Evolutionary conservation across 2,329 filamentous ascomycete species (phyloP).

Genomic region (Aspergillus carbonarius): DNA sequence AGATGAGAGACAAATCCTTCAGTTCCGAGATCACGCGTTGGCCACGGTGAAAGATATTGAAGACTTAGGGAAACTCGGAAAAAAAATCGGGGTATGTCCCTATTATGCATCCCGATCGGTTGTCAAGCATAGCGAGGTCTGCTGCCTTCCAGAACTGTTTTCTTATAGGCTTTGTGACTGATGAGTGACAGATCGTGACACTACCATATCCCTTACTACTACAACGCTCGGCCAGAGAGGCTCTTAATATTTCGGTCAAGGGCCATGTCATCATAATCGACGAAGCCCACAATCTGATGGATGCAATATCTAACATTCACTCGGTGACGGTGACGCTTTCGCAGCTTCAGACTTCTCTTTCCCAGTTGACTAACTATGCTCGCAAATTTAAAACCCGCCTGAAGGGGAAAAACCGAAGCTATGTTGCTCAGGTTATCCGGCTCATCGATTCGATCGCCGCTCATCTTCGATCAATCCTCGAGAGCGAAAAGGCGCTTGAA

Average conservation of each 20-base stretch:
- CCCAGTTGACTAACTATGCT: constrained; percentile 78
- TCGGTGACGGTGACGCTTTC: constrained; percentile 71
- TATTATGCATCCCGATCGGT: constrained; percentile 93
- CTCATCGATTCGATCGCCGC: constrained; percentile 74
- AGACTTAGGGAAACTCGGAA: constrained; percentile 77
- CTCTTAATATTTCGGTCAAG: constrained; percentile 80
- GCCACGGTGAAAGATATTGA: constrained; percentile 91
- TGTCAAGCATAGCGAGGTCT: constrained; percentile 73
- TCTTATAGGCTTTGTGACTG: constrained; percentile 7
- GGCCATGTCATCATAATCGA: constrained; percentile 92
- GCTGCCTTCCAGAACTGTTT: constrained; percentile 13
- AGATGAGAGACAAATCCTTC: constrained; percentile 66
- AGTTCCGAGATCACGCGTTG: constrained; percentile 81
- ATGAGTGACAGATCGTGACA: constrained; percentile 66
- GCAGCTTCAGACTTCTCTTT: constrained; percentile 70
- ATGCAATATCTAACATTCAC: constrained; percentile 84
- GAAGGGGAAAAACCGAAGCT: constrained; percentile 87
- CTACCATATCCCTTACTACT: constrained; percentile 88
- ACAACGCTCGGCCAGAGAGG: constrained; percentile 82
- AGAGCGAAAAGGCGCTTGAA: constrained; percentile 50
- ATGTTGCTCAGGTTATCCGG: constrained; percentile 82
- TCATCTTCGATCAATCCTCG: constrained; percentile 60
- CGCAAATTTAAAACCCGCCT: constrained; percentile 84
- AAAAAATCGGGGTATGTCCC: constrained; percentile 77
- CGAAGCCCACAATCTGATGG: constrained; percentile 97